These are phyloP conservation scores for Voacanga thouarsii DNA, from an alignment of 257 asterid genomes.

Conservation along the genomic window DNA sequence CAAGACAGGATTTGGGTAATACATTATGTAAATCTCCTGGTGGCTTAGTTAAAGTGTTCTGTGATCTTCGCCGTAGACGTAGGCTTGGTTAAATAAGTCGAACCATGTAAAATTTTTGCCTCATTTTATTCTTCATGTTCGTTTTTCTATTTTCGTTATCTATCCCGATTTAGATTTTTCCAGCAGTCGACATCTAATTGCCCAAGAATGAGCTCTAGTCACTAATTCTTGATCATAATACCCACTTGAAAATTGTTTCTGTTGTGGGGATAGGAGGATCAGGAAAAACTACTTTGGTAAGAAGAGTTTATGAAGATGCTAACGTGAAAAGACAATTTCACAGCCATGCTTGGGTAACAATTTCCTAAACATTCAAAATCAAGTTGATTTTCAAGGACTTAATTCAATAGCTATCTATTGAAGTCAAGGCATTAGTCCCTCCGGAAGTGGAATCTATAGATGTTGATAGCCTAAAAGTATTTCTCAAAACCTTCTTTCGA, in stretches of 20 bases:
- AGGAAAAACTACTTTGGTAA: constrained; percentile 29
- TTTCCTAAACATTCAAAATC: constrained; percentile 1
- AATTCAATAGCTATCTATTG: not conserved
- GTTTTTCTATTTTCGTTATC: no score
- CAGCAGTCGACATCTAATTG: not conserved
- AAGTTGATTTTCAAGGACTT: constrained; percentile 9
- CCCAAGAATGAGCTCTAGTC: not conserved
- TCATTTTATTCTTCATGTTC: no score
- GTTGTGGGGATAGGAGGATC: constrained; percentile 31
- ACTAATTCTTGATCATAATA: not conserved
- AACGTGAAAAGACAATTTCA: constrained; percentile 15
- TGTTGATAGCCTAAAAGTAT: constrained; percentile 5
- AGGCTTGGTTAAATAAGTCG: no score
- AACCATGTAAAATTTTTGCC: no score
- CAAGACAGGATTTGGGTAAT: no score
- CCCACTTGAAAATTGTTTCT: constrained; percentile 14
- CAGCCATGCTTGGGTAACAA: constrained; percentile 18
- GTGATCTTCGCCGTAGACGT: no score
- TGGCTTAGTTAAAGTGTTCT: no score
- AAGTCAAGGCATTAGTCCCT: not conserved
- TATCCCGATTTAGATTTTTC: no score
- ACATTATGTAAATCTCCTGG: no score
- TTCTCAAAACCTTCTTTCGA: constrained; percentile 3
- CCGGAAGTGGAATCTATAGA: constrained; percentile 1
- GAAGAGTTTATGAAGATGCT: constrained; percentile 24